Conservation (phyloP, 2,329 filamentous ascomycete genomes). For the Penicillium sp. region DNA sequence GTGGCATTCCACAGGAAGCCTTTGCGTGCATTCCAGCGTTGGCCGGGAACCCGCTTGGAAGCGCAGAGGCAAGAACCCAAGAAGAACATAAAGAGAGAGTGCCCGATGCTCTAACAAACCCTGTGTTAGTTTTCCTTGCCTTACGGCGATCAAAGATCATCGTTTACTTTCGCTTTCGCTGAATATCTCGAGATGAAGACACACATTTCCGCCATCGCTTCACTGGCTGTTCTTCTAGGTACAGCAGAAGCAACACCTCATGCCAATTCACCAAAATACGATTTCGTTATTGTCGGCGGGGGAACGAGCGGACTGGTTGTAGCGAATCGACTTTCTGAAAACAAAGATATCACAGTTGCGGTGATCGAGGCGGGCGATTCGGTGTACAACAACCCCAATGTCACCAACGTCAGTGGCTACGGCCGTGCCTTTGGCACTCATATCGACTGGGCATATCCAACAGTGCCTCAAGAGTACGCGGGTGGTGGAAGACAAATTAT, state of each 20-base stretch:
- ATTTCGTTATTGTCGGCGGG: slow-evolving; percentile 34
- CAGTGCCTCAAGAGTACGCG: slow-evolving; percentile 38
- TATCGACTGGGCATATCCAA: slow-evolving; percentile 42
- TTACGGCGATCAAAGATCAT: not conserved
- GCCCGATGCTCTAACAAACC: too few species aligned
- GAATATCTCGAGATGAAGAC: slow-evolving; percentile 1
- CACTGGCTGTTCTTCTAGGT: slow-evolving; percentile 5
- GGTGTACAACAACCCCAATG: slow-evolving; percentile 24
- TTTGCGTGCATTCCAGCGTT: too few species aligned
- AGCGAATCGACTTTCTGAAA: slow-evolving; percentile 32
- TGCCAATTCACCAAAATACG: slow-evolving; percentile 17
- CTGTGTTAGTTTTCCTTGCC: too few species aligned
- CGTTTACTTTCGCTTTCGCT: not conserved
- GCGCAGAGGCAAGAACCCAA: not conserved
- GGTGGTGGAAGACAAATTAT: slow-evolving; percentile 29
- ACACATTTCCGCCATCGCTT: slow-evolving; percentile 3
- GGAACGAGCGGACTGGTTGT: slow-evolving; percentile 33
- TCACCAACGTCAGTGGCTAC: slow-evolving; percentile 23
- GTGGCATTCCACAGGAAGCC: too few species aligned
- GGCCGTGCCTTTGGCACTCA: slow-evolving; percentile 27
- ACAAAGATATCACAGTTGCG: slow-evolving; percentile 22
- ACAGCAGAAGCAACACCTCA: slow-evolving; percentile 8
- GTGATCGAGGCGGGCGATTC: slow-evolving; percentile 31
- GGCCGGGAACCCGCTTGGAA: too few species aligned
- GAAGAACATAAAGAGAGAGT: not conserved